Conservation (phyloP, 768 basidiomycete species). For the Steccherinum ochraceum region DNA sequence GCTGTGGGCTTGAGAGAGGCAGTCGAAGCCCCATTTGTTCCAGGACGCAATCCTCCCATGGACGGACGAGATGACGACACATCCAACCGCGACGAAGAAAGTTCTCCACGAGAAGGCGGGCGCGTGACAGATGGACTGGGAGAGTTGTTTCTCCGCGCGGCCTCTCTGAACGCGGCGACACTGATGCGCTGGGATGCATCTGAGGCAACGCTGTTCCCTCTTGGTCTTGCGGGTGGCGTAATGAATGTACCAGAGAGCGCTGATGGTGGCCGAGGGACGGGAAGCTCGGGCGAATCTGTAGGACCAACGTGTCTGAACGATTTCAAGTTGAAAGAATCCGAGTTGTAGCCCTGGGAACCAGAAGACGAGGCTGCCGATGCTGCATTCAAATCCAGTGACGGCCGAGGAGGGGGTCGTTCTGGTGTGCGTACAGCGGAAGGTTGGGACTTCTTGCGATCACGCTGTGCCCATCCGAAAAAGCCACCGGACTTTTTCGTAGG, state of each 20-base stretch:
- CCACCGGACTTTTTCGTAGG: conserved; percentile 28
- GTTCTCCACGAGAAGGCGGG: conserved; percentile 26
- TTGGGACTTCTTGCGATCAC: conserved; percentile 34
- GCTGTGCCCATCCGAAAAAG: conserved; percentile 38
- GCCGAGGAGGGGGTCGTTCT: conserved; percentile 12
- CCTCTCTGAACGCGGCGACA: conserved; percentile 77
- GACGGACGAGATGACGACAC: conserved; percentile 3
- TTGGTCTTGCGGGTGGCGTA: conserved; percentile 37
- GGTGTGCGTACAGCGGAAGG: conserved; percentile 16
- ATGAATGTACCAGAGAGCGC: conserved; percentile 6
- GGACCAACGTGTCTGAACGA: conserved; percentile 65
- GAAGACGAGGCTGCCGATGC: conserved; percentile 7
- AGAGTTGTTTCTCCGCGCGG: conserved; percentile 57
- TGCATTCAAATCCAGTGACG: conserved; percentile 11
- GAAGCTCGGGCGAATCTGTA: conserved; percentile 29
- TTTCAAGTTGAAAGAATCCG: conserved; percentile 62
- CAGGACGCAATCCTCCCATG: neutral
- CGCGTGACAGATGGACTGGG: conserved; percentile 43
- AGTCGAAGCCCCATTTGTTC: neutral
- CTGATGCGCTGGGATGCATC: conserved; percentile 71
- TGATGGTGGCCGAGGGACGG: conserved; percentile 20
- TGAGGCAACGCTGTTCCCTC: conserved; percentile 52
- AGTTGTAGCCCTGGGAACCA: neutral
- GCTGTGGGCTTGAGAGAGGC: neutral
- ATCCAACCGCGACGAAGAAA: conserved; percentile 1